Evolutionary conservation across 805 yeast genomes (phyloP).

Genomic region (Lipomyces kockii): DNA sequence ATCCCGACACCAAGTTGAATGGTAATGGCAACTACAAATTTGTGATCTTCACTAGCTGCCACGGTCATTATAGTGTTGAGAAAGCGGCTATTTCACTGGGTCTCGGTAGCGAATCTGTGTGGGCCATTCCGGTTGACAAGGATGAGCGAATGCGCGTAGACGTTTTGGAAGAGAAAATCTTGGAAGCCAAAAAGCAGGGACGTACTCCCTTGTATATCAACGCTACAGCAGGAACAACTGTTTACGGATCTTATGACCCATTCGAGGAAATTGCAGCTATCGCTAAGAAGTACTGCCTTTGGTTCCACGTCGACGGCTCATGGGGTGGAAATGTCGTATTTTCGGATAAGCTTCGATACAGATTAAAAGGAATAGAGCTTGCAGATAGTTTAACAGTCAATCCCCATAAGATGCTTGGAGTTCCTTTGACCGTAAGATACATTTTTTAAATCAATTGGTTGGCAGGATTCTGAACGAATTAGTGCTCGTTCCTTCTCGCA

Average conservation of each 20-base stretch:
- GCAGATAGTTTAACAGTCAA: slow-evolving; percentile 81
- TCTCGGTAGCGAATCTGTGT: slow-evolving; percentile 63
- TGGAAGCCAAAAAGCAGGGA: slow-evolving; percentile 55
- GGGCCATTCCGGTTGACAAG: slow-evolving; percentile 62
- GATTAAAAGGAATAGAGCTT: slow-evolving; percentile 61
- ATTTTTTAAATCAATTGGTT: neutral
- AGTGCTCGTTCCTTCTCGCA: slow-evolving; percentile 68
- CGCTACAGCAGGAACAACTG: slow-evolving; percentile 90
- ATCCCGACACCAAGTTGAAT: slow-evolving; percentile 67
- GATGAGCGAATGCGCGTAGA: slow-evolving; percentile 62
- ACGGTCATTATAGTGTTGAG: slow-evolving; percentile 72
- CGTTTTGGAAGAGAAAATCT: slow-evolving; percentile 54
- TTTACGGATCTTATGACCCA: slow-evolving; percentile 80
- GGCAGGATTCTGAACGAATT: neutral
- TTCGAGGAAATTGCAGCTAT: slow-evolving; percentile 59
- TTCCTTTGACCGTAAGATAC: slow-evolving; percentile 54
- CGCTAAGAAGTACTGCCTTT: slow-evolving; percentile 59
- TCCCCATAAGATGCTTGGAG: slow-evolving; percentile 90
- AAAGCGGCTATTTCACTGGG: slow-evolving; percentile 81
- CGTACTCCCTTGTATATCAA: slow-evolving; percentile 73
- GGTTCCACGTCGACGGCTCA: slow-evolving; percentile 88
- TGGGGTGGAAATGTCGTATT: slow-evolving; percentile 90
- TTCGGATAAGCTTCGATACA: slow-evolving; percentile 53
- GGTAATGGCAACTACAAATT: slow-evolving; percentile 63
- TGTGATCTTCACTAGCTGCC: slow-evolving; percentile 72